Base-by-base conservation (phyloP, 192 early-diverging fungal genomes). In the Coemansia sp. region DNA sequence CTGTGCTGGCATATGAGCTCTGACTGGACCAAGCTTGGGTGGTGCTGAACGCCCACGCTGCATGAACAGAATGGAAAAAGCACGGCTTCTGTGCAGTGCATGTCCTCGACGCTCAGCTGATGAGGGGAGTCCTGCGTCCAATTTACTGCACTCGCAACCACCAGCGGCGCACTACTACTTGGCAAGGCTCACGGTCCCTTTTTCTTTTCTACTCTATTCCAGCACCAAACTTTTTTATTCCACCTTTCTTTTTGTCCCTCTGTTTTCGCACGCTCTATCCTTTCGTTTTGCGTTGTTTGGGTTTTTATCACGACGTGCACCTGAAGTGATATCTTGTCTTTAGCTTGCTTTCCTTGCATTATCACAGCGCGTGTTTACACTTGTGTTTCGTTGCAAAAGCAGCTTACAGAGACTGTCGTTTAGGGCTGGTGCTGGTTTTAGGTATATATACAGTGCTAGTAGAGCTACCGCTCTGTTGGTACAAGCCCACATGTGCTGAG, bases 121-220 rank as follows among this genome's bases (percentile, higher is more conserved):
- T 48, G 47, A 18, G 17, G 47, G 2, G 47, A 48, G 17, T n/a
- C 47, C 17, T 20, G 15, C 18, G 47, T 17, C 47, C 47, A n/a
- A 46, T 46, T 46, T 46, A 46, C n/a, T 17, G 42, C 42, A 46
- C 42, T 46, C n/a, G 42, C 42, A 34, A 34, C 31, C 31, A 34
- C n/a, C n/a, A 20, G 47, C 47, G 47, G 47, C 47, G 47, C 47
- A 18, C 18, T 48, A 48, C 47, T 48, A 18, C 47, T n/a, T 12
- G 40, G 11, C 40, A 44, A 44, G 15, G 47, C 18, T 48, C 18
- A 2, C 47, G 47, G 47, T 48, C 18, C 47, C 47, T 26, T 67
- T 65, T 26, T 71, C 67, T 40, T 75, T 71, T 6, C 42, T 25
- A 49, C 58, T 38, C 28, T 56, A 28, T 56, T 37, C 54, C 54